phyloP scores from a whole-genome alignment of 2,329 filamentous ascomycete species.

The Magnaporthales sp. region DNA sequence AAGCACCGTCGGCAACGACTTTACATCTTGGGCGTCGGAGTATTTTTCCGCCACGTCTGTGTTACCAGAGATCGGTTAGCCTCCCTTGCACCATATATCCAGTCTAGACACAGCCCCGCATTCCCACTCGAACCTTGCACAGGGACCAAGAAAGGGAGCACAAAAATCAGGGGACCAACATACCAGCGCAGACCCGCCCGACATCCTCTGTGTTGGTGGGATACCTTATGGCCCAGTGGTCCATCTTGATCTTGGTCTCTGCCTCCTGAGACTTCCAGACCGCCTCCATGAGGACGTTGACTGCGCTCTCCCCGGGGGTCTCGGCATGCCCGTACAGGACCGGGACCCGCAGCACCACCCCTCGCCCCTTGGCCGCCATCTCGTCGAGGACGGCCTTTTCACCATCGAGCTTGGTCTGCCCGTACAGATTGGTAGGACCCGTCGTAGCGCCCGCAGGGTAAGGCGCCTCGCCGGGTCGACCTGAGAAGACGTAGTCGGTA shows the following conservation, averaged over 20 bases:
- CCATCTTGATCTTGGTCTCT: conserved; percentile 61
- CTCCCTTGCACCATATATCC: not conserved
- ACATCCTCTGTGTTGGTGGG: conserved; percentile 88
- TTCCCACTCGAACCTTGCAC: not conserved
- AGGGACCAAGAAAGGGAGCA: conserved; percentile 7
- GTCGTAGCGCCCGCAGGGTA: conserved; percentile 60
- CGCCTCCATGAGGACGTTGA: conserved; percentile 71
- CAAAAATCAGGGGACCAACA: conserved; percentile 16
- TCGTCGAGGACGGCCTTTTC: conserved; percentile 58
- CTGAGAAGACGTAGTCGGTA: conserved; percentile 74
- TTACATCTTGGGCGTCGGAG: conserved; percentile 36
- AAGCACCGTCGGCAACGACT: conserved; percentile 57
- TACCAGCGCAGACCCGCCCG: conserved; percentile 64
- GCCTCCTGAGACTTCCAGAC: conserved; percentile 65
- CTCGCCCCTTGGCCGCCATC: conserved; percentile 39
- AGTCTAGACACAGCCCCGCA: not conserved
- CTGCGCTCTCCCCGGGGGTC: conserved; percentile 64
- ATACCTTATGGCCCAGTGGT: conserved; percentile 77
- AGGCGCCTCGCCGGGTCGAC: conserved; percentile 69
- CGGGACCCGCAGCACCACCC: conserved; percentile 69
- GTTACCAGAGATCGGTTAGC: not conserved
- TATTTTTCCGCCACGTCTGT: conserved; percentile 66
- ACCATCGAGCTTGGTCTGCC: conserved; percentile 52
- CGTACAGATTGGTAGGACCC: conserved; percentile 68
- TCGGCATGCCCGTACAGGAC: conserved; percentile 76